Base-by-base conservation (phyloP, 768 basidiomycete species). In the Naganishia onofrii region DNA sequence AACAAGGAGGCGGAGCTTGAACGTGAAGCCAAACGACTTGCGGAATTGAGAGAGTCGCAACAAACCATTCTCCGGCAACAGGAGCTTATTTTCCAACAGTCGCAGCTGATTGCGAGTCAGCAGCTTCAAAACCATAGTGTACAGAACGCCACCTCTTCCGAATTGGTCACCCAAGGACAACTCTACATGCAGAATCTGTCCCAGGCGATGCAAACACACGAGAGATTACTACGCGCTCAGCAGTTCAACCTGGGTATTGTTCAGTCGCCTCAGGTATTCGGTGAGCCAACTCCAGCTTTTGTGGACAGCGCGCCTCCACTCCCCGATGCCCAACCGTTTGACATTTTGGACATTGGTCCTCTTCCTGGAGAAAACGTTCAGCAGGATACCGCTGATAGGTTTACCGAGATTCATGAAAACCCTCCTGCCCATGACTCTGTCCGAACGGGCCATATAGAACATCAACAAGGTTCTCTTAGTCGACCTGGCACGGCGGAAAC, bases 401-500 rank as follows among this genome's bases (percentile, higher is more conserved):
- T 63, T 29, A 63, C 60, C 60, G 60, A 63, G 42, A 44, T 63
- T 26, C 36, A 63, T 17, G 60, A 63, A 2, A 28, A 26, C 8
- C 60, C 60, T 51, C 2, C 42, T 15, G 42, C 42, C 9, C 48
- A 4, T n/a, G 48, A 51, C 19, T 51, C 48, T 26, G 19, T n/a
- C 48, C 48, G 12, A 26, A n/a, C 48, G 15, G 23, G 48, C 3
- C 48, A n/a, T 3, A n/a, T 1, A n/a, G 48, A n/a, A 51, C 19
- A n/a, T 12, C 19, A 51, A 3, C 48, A 51, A 13, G n/a, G 21
- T 26, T 51, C 48, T 23, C 19, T n/a, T n/a, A 51, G n/a, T 51
- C 48, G 48, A 4, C 48, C 48, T 13, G 12, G n/a, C 3, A 51
- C 6, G 48, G 48, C 23, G n/a, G 48, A 51, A 23, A n/a, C 48